phyloP scores from a whole-genome alignment of 768 basidiomycete genomes.

The Lentinula aciculospora region DNA sequence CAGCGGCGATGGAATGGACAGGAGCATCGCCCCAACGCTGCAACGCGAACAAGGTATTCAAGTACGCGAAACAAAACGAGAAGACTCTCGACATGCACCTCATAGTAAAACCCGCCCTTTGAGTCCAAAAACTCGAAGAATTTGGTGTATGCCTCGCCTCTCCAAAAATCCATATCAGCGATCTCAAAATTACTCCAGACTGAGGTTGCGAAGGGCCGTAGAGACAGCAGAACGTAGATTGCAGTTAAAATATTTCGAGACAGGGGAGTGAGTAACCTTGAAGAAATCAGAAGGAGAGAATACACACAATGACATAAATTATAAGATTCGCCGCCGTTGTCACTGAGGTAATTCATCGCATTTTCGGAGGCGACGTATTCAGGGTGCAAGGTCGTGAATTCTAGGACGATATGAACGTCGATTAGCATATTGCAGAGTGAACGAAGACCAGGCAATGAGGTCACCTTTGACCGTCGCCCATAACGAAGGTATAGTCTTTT shows the following conservation, averaged over 20 bases:
- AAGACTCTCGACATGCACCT: conserved; percentile 37
- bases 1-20: conserved; percentile 51
- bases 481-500: conserved; percentile 71
- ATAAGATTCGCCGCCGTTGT: conserved; percentile 65
- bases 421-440: conserved; percentile 1
- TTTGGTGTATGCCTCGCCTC: conserved; percentile 51
- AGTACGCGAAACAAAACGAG: conserved; percentile 26
- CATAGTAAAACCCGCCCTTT: conserved; percentile 66
- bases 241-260: no score
- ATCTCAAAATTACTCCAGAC: conserved; percentile 64
- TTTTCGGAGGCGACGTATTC: conserved; percentile 54
- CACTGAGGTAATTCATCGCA: conserved; percentile 59
- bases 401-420: conserved; percentile 24
- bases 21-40: conserved; percentile 43
- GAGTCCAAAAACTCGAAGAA: conserved; percentile 64
- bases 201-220: conserved; percentile 9
- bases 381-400: conserved; percentile 53
- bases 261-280: no score
- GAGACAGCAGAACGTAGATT: background rate
- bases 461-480: conserved; percentile 68
- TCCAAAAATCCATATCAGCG: conserved; percentile 55
- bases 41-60: conserved; percentile 29
- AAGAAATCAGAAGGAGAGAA: conserved; percentile 26
- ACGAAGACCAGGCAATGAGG: conserved; percentile 4
- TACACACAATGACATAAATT: conserved; percentile 70